phyloP scores from a whole-genome alignment of 129 eudicot genomes.

The Arctium lappa region DNA sequence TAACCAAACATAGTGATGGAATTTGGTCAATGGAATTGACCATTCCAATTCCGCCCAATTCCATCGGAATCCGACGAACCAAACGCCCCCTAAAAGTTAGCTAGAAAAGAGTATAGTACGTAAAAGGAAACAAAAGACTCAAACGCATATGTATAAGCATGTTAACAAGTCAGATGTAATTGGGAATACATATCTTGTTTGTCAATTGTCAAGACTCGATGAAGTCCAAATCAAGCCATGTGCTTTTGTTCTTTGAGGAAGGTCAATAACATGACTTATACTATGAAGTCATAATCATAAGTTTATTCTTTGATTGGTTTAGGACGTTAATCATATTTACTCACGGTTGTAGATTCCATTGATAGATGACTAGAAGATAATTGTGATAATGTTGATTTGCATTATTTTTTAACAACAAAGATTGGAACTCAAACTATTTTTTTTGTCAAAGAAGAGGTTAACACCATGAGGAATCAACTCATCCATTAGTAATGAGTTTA shows the following conservation, averaged over 20 bases:
- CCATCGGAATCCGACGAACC: too few species aligned
- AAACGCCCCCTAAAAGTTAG: too few species aligned
- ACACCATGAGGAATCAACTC: background rate
- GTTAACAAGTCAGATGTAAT: background rate
- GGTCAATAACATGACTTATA: background rate
- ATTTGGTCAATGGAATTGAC: too few species aligned
- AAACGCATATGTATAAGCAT: too few species aligned
- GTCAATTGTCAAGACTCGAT: background rate
- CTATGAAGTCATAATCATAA: background rate
- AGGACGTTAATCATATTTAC: background rate
- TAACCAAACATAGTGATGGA: too few species aligned
- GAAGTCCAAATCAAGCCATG: background rate
- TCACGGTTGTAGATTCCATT: background rate
- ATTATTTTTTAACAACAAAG: background rate
- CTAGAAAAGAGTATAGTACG: too few species aligned
- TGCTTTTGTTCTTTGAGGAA: background rate
- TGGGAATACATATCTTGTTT: background rate
- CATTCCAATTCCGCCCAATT: too few species aligned
- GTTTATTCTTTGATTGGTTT: background rate
- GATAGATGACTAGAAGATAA: background rate
- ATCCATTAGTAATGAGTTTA: background rate
- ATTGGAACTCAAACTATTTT: background rate
- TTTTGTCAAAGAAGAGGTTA: background rate
- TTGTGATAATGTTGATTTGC: background rate
- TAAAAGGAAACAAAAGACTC: too few species aligned